A percentile compares a stretch with the other conserved stretches of the same genome.
Evolutionary conservation across 176 grass and related monocot species (phyloP).

Genomic region (Carex parvula): DNA sequence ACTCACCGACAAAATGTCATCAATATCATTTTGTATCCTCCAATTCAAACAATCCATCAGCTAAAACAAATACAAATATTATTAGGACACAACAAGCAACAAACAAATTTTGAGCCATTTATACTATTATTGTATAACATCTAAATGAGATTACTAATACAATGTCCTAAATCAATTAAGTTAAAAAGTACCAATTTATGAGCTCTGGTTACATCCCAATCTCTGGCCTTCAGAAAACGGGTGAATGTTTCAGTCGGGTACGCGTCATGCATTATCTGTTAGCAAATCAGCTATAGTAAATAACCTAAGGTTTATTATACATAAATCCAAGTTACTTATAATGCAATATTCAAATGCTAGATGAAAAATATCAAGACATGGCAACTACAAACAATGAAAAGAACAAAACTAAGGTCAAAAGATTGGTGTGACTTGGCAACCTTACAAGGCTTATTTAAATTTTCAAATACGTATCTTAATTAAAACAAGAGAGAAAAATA

Average conservation of each 20-base stretch:
- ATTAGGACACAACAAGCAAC: slow-evolving; percentile 13
- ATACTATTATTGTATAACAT: not conserved
- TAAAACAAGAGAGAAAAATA: slow-evolving; percentile 15
- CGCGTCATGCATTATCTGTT: slow-evolving; percentile 70
- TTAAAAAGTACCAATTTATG: slow-evolving; percentile 52
- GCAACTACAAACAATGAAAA: not conserved
- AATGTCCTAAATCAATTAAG: not conserved
- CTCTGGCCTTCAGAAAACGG: slow-evolving; percentile 79
- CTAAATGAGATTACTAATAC: slow-evolving; percentile 9
- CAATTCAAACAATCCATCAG: slow-evolving; percentile 81
- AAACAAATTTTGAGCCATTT: slow-evolving; percentile 16
- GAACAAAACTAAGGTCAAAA: not conserved
- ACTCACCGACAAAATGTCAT: slow-evolving; percentile 68
- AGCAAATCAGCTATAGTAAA: slow-evolving; percentile 10
- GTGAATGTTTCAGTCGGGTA: slow-evolving; percentile 51
- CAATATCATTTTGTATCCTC: slow-evolving; percentile 87
- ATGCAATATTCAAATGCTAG: not conserved
- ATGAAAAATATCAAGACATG: slow-evolving; percentile 10
- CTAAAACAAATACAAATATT: slow-evolving; percentile 43
- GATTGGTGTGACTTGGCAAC: not conserved
- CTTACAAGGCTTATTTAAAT: slow-evolving; percentile 4
- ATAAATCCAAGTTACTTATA: not conserved
- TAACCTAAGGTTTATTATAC: not conserved
- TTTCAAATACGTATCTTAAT: not conserved
- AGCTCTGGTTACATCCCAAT: slow-evolving; percentile 61